Conservation (phyloP, 2,329 filamentous ascomycete genomes). For the Pseudogymnoascus sp. region DNA sequence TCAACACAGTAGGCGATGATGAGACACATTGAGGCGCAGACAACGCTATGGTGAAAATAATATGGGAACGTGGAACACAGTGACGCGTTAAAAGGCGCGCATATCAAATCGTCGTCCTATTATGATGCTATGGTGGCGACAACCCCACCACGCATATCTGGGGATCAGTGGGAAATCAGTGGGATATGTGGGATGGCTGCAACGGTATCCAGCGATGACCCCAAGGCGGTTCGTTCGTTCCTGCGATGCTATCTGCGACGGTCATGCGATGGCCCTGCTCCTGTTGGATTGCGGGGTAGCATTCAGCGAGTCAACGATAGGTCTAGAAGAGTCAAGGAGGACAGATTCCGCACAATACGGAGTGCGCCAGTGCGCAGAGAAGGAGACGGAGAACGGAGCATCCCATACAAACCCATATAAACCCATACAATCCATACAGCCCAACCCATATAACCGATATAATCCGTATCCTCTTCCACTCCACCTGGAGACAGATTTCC, state of each 20-base stretch:
- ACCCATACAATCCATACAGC: not conserved
- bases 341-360: not conserved
- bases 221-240: too few species aligned
- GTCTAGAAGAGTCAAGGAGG: not conserved
- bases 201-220: not conserved
- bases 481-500: not conserved
- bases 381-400: not conserved
- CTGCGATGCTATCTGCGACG: not conserved
- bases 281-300: not conserved
- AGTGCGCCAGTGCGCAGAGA: not conserved
- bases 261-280: not conserved
- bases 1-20: not conserved
- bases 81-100: not conserved
- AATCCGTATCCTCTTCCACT: not conserved
- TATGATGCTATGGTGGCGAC: not conserved
- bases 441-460: not conserved
- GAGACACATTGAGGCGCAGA: not conserved
- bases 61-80: conserved; percentile 2
- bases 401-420: not conserved
- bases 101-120: not conserved
- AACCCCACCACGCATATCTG: not conserved
- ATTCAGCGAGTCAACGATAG: not conserved
- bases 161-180: not conserved
- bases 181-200: not conserved
- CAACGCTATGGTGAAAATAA: not conserved